Conservation (phyloP, 371 early-diverging fungal genomes). For the Mortierella sp. region DNA sequence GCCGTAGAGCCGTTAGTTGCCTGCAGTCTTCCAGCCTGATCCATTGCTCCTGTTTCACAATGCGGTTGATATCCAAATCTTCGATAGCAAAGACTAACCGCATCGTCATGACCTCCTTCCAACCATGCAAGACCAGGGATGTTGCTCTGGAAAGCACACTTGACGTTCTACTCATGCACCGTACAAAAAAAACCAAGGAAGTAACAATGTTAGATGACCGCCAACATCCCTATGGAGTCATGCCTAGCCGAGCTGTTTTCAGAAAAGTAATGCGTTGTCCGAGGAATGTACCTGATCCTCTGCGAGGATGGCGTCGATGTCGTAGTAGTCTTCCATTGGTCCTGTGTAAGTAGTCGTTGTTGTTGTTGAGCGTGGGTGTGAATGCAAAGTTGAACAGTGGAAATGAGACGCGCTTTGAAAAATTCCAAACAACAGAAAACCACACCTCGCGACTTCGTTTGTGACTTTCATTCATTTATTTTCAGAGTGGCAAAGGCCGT, state of each 20-base stretch:
- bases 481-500: neutral
- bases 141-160: slow-evolving; percentile 63
- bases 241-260: neutral
- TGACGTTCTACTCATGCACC: slow-evolving; percentile 39
- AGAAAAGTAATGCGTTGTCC: neutral
- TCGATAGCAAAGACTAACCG: slow-evolving; percentile 19
- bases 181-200: neutral
- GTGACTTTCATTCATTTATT: slow-evolving; percentile 11
- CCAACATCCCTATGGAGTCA: neutral
- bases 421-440: neutral
- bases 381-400: neutral
- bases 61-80: neutral
- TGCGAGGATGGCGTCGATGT: slow-evolving; percentile 68
- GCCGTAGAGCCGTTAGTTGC: neutral
- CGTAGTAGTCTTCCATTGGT: slow-evolving; percentile 65
- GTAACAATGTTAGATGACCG: neutral
- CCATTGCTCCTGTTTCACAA: neutral
- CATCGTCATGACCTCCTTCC: slow-evolving; percentile 59
- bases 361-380: neutral
- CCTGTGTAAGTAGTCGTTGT: neutral
- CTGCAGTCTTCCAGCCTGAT: neutral
- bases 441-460: neutral
- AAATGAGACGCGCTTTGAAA: neutral
- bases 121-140: slow-evolving; percentile 54
- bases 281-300: slow-evolving; percentile 66